Percentiles rank a stretch among this genome's conserved stretches.
Conservation (phyloP, 2,329 filamentous ascomycete genomes). For the Periconia macrospinosa region DNA sequence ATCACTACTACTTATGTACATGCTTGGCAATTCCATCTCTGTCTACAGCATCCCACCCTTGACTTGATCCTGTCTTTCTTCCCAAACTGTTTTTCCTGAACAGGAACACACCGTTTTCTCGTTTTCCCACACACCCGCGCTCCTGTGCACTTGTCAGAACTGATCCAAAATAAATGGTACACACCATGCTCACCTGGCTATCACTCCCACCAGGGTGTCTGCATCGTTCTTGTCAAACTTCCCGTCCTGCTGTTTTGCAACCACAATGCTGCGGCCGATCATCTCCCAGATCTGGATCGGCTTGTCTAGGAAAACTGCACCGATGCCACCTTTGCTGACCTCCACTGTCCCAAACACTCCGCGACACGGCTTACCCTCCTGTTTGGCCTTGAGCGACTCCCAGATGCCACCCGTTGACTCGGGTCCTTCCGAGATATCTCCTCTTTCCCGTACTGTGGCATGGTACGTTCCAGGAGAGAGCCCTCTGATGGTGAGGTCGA, state of each 20-base stretch:
- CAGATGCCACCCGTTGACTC: constrained; percentile 82
- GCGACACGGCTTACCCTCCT: constrained; percentile 53
- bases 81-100: constrained; percentile 97
- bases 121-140: constrained; percentile 96
- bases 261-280: constrained; percentile 89
- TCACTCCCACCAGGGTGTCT: constrained; percentile 87
- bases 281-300: constrained; percentile 92
- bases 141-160: constrained; percentile 54
- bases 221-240: constrained; percentile 71
- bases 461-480: constrained; percentile 79
- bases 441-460: constrained; percentile 81
- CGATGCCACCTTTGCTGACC: constrained; percentile 74
- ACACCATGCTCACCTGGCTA: constrained; percentile 61
- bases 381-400: constrained; percentile 55
- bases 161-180: background rate
- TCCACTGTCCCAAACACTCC: constrained; percentile 75
- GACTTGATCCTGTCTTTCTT: constrained; percentile 89
- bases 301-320: constrained; percentile 78
- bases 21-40: background rate
- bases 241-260: constrained; percentile 68
- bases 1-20: too few species aligned
- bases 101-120: constrained; percentile 98
- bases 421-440: constrained; percentile 84
- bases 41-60: constrained; percentile 83
- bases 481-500: constrained; percentile 86